phyloP scores from a whole-genome alignment of 768 basidiomycete genomes.

The Baorangia bicolor region DNA sequence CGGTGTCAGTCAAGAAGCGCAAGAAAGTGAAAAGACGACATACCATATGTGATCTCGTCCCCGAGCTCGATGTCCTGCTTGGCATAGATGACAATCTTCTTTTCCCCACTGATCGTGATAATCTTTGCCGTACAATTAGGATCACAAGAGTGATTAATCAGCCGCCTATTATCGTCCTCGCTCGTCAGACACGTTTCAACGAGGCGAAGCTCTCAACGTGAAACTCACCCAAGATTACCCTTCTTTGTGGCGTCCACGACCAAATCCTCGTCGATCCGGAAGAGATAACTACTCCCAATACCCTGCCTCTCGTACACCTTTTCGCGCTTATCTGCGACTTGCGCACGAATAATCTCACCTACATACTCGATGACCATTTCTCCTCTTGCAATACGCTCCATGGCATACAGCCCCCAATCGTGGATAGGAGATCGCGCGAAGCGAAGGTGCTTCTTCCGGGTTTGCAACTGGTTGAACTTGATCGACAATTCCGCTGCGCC shows the following conservation, averaged over 20 bases:
- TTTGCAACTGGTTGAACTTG: conserved; percentile 98
- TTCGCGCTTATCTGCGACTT: conserved; percentile 95
- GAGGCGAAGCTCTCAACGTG: not conserved
- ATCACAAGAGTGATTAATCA: conserved; percentile 99
- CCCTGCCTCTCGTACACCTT: conserved; percentile 96
- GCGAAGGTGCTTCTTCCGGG: conserved; percentile 94
- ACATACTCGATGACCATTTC: conserved; percentile 99
- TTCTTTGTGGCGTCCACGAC: conserved; percentile 99
- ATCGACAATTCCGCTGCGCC: conserved; percentile 71
- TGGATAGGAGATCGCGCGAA: conserved; percentile 96
- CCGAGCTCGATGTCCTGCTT: conserved; percentile 95
- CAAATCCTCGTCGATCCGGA: conserved; percentile 95
- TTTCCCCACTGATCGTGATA: conserved; percentile 87
- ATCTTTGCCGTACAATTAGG: conserved; percentile 92
- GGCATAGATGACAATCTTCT: conserved; percentile 99
- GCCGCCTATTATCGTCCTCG: conserved; percentile 53
- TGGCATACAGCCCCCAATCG: conserved; percentile 97
- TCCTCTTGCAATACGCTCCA: conserved; percentile 90
- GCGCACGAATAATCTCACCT: conserved; percentile 92
- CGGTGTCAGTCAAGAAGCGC: not conserved
- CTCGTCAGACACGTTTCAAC: conserved; percentile 12
- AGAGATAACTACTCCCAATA: conserved; percentile 96
- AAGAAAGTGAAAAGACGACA: conserved; percentile 25
- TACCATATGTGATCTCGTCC: conserved; percentile 97
- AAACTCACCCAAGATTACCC: conserved; percentile 90